A percentile compares a stretch with the other conserved stretches of the same genome.
phyloP scores from a whole-genome alignment of 2,329 filamentous ascomycete species.

The Talaromyces islandicus region DNA sequence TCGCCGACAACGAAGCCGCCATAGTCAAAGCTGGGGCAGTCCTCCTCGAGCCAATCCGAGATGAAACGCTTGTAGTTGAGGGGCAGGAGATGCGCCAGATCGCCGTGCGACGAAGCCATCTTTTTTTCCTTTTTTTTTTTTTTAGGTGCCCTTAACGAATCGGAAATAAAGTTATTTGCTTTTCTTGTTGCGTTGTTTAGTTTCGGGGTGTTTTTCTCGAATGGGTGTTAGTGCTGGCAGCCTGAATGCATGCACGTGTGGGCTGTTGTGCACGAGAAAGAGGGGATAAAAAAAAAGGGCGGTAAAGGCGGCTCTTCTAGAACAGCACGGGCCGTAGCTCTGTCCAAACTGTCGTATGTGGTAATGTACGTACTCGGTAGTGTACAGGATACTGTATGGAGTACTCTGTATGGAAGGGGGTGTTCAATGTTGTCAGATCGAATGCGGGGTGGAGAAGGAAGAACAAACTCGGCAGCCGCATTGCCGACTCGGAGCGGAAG shows the following conservation, averaged over 20 bases:
- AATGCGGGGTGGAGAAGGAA: neutral
- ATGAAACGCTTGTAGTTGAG: slow-evolving; percentile 77
- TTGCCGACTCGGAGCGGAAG: neutral
- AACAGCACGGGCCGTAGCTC: neutral
- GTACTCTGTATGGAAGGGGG: too few species aligned
- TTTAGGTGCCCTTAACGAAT: neutral
- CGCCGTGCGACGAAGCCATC: slow-evolving; percentile 54
- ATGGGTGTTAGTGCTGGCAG: neutral
- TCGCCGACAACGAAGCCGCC: slow-evolving; percentile 90
- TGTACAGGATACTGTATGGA: neutral
- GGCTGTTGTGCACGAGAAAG: neutral
- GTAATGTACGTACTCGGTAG: neutral
- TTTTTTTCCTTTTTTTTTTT: too few species aligned
- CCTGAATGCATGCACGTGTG: too few species aligned
- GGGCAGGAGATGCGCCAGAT: slow-evolving; percentile 69
- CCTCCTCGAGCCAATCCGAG: slow-evolving; percentile 84
- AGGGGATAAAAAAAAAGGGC: neutral
- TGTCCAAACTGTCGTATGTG: too few species aligned
- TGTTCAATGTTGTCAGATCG: too few species aligned
- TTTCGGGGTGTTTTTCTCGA: neutral
- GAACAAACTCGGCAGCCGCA: neutral
- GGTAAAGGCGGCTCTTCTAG: neutral
- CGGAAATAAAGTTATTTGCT: neutral
- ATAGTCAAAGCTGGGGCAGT: slow-evolving; percentile 95
- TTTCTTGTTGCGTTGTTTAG: neutral